Conservation (phyloP, 345 rosid genomes). For the Orychophragmus violaceus region DNA sequence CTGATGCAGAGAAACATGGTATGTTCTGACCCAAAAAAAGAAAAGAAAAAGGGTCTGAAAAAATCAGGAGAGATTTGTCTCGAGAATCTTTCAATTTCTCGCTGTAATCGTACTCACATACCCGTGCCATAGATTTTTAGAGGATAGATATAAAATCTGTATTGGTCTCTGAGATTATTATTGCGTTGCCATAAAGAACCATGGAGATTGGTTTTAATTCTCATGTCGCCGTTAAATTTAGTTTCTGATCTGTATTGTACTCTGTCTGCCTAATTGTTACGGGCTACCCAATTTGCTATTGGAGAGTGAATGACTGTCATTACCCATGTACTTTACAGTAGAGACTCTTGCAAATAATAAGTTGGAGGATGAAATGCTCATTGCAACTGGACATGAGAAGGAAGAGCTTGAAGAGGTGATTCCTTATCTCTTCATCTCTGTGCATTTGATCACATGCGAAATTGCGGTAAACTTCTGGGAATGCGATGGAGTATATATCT, state of each 20-base stretch:
- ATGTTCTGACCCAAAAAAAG: too few relatives aligned
- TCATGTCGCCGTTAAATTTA: not conserved
- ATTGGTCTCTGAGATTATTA: not conserved
- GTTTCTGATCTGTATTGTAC: not conserved
- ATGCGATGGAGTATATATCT: not conserved
- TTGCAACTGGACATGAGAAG: slow-evolving; percentile 94
- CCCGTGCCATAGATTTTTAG: slow-evolving; percentile 15
- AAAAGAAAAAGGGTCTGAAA: too few relatives aligned
- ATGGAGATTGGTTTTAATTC: not conserved
- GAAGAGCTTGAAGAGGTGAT: slow-evolving; percentile 82
- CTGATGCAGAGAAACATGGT: too few relatives aligned
- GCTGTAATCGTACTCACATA: slow-evolving; percentile 12
- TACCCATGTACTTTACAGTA: slow-evolving; percentile 20
- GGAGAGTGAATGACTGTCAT: not conserved
- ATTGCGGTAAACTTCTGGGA: not conserved
- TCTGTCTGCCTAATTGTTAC: too few relatives aligned
- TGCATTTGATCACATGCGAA: not conserved
- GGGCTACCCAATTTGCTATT: not conserved
- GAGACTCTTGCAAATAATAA: slow-evolving; percentile 39
- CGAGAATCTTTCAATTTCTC: too few relatives aligned
- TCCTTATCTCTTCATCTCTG: not conserved
- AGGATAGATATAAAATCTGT: not conserved
- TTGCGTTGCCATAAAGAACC: not conserved
- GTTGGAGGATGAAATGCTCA: slow-evolving; percentile 73
- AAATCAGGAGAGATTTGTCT: too few relatives aligned